A percentile compares a stretch with the other conserved stretches of the same genome.
Conservation (phyloP, 768 basidiomycete genomes). For the Mycena chlorophos region DNA sequence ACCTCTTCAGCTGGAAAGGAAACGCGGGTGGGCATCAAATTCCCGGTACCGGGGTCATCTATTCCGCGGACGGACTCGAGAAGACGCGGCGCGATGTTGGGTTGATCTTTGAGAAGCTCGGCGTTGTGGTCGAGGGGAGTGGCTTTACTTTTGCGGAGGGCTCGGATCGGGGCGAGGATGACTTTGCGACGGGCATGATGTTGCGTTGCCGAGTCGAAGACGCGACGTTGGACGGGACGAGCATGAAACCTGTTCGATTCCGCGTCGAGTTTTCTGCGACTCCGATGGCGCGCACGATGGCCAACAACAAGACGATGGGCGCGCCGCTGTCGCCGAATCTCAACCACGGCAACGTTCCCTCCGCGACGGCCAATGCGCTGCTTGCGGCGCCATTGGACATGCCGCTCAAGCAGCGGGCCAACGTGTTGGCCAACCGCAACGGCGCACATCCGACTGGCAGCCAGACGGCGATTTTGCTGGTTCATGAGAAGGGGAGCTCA, state of each 20-base stretch:
- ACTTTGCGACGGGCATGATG: slow-evolving; percentile 22
- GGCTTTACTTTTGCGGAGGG: slow-evolving; percentile 29
- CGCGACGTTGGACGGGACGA: slow-evolving; percentile 35
- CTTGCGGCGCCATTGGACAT: slow-evolving; percentile 27
- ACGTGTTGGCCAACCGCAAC: slow-evolving; percentile 25
- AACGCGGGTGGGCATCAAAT: slow-evolving; percentile 43
- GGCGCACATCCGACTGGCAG: slow-evolving; percentile 36
- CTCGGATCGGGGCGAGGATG: slow-evolving; percentile 21
- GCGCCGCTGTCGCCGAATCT: slow-evolving; percentile 24
- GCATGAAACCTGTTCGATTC: slow-evolving; percentile 79
- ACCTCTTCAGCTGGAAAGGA: slow-evolving; percentile 89
- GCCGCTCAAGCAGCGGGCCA: slow-evolving; percentile 27
- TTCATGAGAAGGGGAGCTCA: slow-evolving; percentile 89
- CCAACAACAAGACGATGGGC: slow-evolving; percentile 22
- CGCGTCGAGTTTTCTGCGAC: slow-evolving; percentile 67
- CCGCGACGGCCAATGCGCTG: slow-evolving; percentile 17
- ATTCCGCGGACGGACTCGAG: slow-evolving; percentile 55
- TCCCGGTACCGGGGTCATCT: slow-evolving; percentile 39
- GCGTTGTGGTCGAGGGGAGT: slow-evolving; percentile 50
- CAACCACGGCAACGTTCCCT: slow-evolving; percentile 13
- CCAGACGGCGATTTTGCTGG: slow-evolving; percentile 68
- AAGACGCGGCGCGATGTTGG: slow-evolving; percentile 66
- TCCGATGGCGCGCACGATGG: slow-evolving; percentile 4
- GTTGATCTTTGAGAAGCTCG: slow-evolving; percentile 64
- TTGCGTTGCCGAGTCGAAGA: slow-evolving; percentile 59